A percentile compares a stretch with the other conserved stretches of the same genome.
Conservation (phyloP, 2,329 filamentous ascomycete genomes). For the Epichloe glyceriae region DNA sequence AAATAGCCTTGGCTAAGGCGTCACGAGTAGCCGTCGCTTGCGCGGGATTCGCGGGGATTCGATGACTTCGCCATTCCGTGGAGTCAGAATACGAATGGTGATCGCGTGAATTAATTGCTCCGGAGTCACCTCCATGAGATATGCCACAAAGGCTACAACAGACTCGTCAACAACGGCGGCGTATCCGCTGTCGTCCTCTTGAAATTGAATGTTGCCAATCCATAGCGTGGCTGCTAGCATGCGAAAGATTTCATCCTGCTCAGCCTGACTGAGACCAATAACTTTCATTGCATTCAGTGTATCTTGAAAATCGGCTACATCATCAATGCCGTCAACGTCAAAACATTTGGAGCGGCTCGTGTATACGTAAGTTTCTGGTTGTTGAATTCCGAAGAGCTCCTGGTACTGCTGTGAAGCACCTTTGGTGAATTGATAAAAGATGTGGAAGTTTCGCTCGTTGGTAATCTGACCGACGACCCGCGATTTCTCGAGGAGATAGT, state of each 20-base stretch:
- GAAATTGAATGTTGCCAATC: constrained; percentile 88
- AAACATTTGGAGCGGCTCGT: constrained; percentile 90
- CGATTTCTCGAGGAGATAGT: constrained; percentile 91
- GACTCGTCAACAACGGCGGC: constrained; percentile 78
- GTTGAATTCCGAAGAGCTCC: constrained; percentile 79
- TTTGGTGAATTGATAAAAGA: constrained; percentile 98
- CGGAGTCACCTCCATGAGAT: constrained; percentile 78
- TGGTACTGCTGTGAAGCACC: constrained; percentile 78
- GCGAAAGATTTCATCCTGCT: constrained; percentile 94
- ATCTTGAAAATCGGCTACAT: constrained; percentile 76
- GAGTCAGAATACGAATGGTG: constrained; percentile 73
- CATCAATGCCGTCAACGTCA: constrained; percentile 89
- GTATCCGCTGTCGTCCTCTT: constrained; percentile 79
- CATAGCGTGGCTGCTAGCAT: constrained; percentile 87
- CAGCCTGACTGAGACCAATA: constrained; percentile 74
- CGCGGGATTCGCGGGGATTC: constrained; percentile 72
- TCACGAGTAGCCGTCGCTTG: constrained; percentile 82
- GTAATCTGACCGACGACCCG: constrained; percentile 88
- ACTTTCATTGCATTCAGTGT: constrained; percentile 90
- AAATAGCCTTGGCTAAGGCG: constrained; percentile 88
- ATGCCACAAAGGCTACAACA: constrained; percentile 88
- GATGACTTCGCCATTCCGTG: constrained; percentile 52
- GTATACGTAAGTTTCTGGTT: constrained; percentile 85
- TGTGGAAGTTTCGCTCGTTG: constrained; percentile 97
- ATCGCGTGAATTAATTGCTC: constrained; percentile 73